phyloP scores from a whole-genome alignment of 2,329 filamentous ascomycete genomes.

The Tricladium varicosporioides region DNA sequence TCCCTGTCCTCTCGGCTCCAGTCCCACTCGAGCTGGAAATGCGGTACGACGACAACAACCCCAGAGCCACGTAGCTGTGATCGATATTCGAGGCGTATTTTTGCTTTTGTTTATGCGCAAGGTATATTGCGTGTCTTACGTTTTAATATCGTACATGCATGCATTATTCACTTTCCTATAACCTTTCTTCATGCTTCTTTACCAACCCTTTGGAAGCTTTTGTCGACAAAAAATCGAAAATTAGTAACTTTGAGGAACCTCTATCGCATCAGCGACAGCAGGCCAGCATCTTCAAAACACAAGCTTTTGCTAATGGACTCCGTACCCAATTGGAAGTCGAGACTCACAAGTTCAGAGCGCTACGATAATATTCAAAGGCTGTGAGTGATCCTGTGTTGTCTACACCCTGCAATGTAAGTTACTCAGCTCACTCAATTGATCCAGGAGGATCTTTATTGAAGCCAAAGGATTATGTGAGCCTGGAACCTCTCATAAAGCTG shows the following conservation, averaged over 20 bases:
- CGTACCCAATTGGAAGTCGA: constrained; percentile 29
- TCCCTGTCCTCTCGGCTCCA: constrained; percentile 14
- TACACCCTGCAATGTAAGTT: background rate
- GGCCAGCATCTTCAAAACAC: constrained; percentile 11
- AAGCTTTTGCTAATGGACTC: constrained; percentile 21
- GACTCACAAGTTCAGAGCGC: constrained; percentile 44
- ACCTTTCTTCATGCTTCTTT: background rate
- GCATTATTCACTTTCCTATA: background rate
- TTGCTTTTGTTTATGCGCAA: background rate
- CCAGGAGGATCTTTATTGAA: constrained; percentile 29
- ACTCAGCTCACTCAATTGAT: background rate
- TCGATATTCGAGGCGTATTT: background rate
- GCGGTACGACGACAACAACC: constrained; percentile 6
- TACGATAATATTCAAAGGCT: constrained; percentile 62
- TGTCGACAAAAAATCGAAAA: background rate
- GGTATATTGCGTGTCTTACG: background rate
- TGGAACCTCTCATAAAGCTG: constrained; percentile 48
- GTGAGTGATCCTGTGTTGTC: constrained; percentile 42
- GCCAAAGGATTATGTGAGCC: constrained; percentile 42
- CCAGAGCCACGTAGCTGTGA: background rate
- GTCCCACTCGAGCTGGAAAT: constrained; percentile 10
- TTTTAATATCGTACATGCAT: background rate
- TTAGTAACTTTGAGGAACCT: no score
- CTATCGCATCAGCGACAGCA: background rate
- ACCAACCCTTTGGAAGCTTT: no score